Conservation (phyloP, 2,329 filamentous ascomycete species). For the Westerdykella aurantiaca region DNA sequence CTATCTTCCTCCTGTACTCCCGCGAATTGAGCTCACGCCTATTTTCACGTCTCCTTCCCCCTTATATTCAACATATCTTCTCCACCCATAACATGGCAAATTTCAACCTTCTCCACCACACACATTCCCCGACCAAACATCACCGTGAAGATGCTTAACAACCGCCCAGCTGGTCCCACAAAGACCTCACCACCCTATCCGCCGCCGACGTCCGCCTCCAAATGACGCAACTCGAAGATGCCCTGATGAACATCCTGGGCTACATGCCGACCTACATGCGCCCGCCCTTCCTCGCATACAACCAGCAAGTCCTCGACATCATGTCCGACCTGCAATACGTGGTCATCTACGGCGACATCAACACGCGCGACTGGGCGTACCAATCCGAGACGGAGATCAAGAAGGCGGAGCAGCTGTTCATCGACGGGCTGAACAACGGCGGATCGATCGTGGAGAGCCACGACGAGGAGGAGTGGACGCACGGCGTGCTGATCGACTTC, state of each 20-base stretch:
- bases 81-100: not conserved
- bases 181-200: constrained; percentile 37
- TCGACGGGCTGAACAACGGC: constrained; percentile 3
- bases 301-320: constrained; percentile 27
- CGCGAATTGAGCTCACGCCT: no score
- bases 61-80: not conserved
- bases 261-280: constrained; percentile 48
- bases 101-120: no score
- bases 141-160: no score
- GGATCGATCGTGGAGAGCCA: constrained; percentile 7
- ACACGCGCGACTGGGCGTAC: constrained; percentile 54
- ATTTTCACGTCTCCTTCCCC: no score
- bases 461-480: constrained; percentile 7
- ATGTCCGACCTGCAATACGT: constrained; percentile 46
- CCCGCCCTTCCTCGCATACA: constrained; percentile 34
- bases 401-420: constrained; percentile 48
- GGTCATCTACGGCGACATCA: constrained; percentile 53
- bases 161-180: constrained; percentile 39
- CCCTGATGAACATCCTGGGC: constrained; percentile 45
- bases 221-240: constrained; percentile 46
- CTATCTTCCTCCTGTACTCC: no score
- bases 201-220: constrained; percentile 36
- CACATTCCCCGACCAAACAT: no score
- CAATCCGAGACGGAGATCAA: constrained; percentile 40
- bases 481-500: constrained; percentile 7